Evolutionary conservation across 495 filamentous ascomycete species (phyloP), one percentile per base, ranked within the genome.

Genomic region (Tetracladium marchalianum): DNA sequence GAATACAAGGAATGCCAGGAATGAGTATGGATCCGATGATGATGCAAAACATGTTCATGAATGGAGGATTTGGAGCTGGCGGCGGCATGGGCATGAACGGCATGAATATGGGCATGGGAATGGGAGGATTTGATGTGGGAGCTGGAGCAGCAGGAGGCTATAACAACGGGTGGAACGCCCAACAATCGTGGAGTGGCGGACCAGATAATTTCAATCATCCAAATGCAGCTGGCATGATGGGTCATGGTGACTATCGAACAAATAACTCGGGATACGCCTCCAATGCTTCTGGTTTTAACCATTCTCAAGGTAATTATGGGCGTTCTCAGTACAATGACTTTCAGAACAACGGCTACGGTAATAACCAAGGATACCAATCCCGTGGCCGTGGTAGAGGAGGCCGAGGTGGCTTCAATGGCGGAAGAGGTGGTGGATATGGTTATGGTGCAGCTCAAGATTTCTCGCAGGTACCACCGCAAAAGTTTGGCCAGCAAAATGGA

Each of bases 81-180:
- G 80, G 80, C 63, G 81, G 80, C 70, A 88, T 89, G 84, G 85
- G 82, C 76, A 90, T 90, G 83, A 82, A 81, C 77, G 82, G 82
- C 71, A 89, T 88, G 85, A 85, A 80, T 70, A 85, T 82, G 77
- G 85, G 82, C 65, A 88, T 92, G 85, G 81, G 81, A 57, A 81
- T 82, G 78, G 84, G 81, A 67, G 85, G 81, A 55, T 90, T 78
- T 73, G 78, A 81, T 72, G 53, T 52, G 15, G 52, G 52, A 52
- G 50, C 56, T 44, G 53, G 56, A 13, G 18, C 47, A 36, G n/a
- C 22, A 27, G 22, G 22, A 27, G 55, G 55, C 32, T 58, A 54
- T 52, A 58, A 54, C 49, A 53, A 74, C 69, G 74, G 70, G 62
- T 82, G 78, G 78, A 78, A 71, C 70, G 71, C 72, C 62, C 75